Percentiles rank a stretch among this genome's conserved stretches.
These are phyloP conservation scores for Xylaria acuta DNA, from an alignment of 495 filamentous ascomycete species.

Conservation along the genomic window DNA sequence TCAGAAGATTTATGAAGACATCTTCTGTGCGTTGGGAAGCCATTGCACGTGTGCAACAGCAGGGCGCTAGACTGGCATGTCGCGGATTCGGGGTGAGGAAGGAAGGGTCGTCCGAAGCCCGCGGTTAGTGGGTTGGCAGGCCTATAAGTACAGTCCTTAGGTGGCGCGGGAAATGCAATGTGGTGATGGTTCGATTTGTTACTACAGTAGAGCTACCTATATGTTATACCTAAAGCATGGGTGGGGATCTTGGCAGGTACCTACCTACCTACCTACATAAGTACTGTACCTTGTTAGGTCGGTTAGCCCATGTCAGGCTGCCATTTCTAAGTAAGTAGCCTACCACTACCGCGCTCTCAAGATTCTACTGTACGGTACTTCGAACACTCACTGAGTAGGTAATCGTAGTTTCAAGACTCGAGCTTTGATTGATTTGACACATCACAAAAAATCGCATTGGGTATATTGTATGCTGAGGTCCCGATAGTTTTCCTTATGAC, in stretches of 20 bases:
- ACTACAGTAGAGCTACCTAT: not conserved
- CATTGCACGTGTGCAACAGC: conserved; percentile 33
- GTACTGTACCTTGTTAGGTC: no score
- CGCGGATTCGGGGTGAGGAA: not conserved
- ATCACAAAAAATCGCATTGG: conserved; percentile 30
- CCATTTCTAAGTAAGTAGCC: no score
- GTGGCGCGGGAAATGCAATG: not conserved
- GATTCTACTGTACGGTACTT: no score
- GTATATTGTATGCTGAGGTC: conserved; percentile 30
- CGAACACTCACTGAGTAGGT: not conserved
- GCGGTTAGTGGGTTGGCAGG: not conserved
- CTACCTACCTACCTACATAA: no score
- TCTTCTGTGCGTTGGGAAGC: conserved; percentile 32
- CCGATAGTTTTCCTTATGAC: conserved; percentile 24
- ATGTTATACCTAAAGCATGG: no score
- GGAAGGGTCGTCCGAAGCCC: not conserved
- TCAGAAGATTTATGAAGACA: conserved; percentile 31
- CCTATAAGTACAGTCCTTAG: not conserved
- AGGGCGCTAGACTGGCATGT: conserved; percentile 31
- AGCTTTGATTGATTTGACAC: conserved; percentile 4
- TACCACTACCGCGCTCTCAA: no score
- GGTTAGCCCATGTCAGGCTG: not conserved
- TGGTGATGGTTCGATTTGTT: not conserved
- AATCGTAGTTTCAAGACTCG: not conserved
- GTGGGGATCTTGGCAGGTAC: not conserved